phyloP scores from a whole-genome alignment of 1,284 basidiomycete species.

The Nidula niveotomentosa region DNA sequence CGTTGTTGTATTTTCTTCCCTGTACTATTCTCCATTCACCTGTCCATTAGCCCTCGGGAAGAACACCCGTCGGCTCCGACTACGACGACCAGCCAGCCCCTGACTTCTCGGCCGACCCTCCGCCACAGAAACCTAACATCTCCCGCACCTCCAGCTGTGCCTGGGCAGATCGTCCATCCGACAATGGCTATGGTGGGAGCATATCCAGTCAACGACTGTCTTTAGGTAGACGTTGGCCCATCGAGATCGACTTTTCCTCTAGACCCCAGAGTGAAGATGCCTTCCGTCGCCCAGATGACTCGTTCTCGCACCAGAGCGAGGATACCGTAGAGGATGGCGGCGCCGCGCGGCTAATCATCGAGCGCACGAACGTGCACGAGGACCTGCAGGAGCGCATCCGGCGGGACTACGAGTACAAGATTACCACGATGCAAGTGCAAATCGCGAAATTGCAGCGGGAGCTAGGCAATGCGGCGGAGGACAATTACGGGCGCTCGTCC shows the following conservation, averaged over 20 bases:
- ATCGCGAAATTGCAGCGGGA: slow-evolving; percentile 72
- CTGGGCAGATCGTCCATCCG: slow-evolving; percentile 54
- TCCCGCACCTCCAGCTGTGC: slow-evolving; percentile 43
- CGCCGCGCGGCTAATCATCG: slow-evolving; percentile 36
- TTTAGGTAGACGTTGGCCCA: slow-evolving; percentile 46
- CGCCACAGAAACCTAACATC: slow-evolving; percentile 35
- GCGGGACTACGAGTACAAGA: slow-evolving; percentile 89
- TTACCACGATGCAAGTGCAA: slow-evolving; percentile 85
- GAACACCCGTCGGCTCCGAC: slow-evolving; percentile 50
- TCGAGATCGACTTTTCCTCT: slow-evolving; percentile 19
- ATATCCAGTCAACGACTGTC: slow-evolving; percentile 44
- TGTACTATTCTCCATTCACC: not conserved
- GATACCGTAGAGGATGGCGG: slow-evolving; percentile 36
- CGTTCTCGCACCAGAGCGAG: slow-evolving; percentile 35
- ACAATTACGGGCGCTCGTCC: slow-evolving; percentile 32
- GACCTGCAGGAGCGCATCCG: slow-evolving; percentile 71
- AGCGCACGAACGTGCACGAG: slow-evolving; percentile 41
- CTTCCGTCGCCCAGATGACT: slow-evolving; percentile 39
- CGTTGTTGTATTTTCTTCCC: slow-evolving; percentile 15
- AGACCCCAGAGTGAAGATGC: slow-evolving; percentile 39
- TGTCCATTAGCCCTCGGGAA: slow-evolving; percentile 30
- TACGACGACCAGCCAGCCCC: slow-evolving; percentile 75
- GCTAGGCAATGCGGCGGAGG: slow-evolving; percentile 52
- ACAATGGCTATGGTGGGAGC: slow-evolving; percentile 57
- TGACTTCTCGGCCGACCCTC: slow-evolving; percentile 54